phyloP scores from a whole-genome alignment of 78 protist genomes.

The Chrysochromulina parva region DNA sequence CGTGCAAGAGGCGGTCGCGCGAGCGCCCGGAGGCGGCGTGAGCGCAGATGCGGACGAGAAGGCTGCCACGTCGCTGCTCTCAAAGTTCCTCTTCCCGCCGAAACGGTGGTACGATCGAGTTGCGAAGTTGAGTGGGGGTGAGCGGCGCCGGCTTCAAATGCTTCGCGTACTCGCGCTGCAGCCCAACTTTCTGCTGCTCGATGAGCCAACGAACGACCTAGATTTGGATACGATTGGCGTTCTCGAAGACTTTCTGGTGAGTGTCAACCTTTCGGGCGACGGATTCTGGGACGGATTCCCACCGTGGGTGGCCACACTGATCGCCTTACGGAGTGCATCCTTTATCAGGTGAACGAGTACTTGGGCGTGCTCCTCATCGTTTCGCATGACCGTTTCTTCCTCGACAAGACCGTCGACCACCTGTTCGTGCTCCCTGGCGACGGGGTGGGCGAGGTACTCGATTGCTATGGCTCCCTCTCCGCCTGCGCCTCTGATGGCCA shows the following conservation, averaged over 20 bases:
- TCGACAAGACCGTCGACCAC: neutral
- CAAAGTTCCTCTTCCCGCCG: constrained; percentile 6
- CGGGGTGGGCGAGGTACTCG: neutral
- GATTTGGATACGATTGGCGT: neutral
- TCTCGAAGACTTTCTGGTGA: neutral
- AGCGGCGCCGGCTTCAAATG: constrained; percentile 45
- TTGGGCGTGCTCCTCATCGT: constrained; percentile 43
- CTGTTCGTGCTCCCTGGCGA: neutral
- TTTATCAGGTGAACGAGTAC: too few species aligned
- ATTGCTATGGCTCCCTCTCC: neutral
- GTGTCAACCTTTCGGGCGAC: neutral
- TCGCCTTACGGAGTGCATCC: too few species aligned
- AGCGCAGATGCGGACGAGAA: neutral
- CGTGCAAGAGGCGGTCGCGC: neutral
- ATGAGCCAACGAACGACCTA: constrained; percentile 41
- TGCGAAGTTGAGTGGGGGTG: constrained; percentile 11
- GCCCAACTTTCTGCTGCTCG: constrained; percentile 30
- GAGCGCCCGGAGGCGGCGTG: neutral
- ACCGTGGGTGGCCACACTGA: too few species aligned
- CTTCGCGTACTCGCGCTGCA: neutral
- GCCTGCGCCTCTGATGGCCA: neutral
- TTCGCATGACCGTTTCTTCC: constrained; percentile 34
- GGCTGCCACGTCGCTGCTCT: neutral
- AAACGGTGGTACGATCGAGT: neutral
- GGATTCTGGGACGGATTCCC: too few species aligned